Percentiles rank a stretch among this genome's conserved stretches.
phyloP scores from a whole-genome alignment of 1,284 basidiomycete genomes.

The Stygiomarasmius scandens region DNA sequence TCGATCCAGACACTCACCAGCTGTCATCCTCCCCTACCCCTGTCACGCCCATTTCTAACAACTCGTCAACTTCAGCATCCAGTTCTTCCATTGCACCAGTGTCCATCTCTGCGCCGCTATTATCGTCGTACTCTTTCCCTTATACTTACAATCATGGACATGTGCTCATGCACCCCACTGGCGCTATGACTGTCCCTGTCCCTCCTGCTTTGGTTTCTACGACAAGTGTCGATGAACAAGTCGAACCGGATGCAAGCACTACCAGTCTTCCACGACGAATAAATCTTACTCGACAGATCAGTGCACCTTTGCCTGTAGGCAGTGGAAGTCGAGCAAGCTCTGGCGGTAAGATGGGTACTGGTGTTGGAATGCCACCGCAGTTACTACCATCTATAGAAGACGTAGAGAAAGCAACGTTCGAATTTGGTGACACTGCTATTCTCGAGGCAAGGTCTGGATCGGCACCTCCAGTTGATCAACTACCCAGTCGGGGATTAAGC shows the following conservation, averaged over 20 bases:
- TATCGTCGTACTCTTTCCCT: conserved; percentile 16
- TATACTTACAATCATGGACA: conserved; percentile 12
- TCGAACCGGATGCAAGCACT: background rate
- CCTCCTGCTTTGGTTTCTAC: background rate
- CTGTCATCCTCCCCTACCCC: conserved; percentile 1
- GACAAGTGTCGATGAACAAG: background rate
- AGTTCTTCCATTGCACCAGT: conserved; percentile 6
- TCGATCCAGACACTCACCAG: background rate
- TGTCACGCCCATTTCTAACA: background rate
- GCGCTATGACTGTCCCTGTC: conserved; percentile 15
- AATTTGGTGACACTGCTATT: background rate
- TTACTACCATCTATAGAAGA: conserved; percentile 11
- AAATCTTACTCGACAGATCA: conserved; percentile 14
- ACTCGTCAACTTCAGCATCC: background rate
- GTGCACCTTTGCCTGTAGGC: conserved; percentile 16
- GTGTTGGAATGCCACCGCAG: conserved; percentile 10
- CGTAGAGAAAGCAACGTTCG: background rate
- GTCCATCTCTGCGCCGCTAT: conserved; percentile 11
- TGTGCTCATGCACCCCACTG: conserved; percentile 13
- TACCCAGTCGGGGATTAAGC: background rate
- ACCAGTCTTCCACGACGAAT: conserved; percentile 4
- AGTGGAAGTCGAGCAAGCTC: conserved; percentile 6
- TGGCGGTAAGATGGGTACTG: conserved; percentile 5
- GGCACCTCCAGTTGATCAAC: background rate
- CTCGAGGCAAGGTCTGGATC: background rate